Conservation (phyloP, 1,139 yeast genomes). For the Yamadazyma dendronema region DNA sequence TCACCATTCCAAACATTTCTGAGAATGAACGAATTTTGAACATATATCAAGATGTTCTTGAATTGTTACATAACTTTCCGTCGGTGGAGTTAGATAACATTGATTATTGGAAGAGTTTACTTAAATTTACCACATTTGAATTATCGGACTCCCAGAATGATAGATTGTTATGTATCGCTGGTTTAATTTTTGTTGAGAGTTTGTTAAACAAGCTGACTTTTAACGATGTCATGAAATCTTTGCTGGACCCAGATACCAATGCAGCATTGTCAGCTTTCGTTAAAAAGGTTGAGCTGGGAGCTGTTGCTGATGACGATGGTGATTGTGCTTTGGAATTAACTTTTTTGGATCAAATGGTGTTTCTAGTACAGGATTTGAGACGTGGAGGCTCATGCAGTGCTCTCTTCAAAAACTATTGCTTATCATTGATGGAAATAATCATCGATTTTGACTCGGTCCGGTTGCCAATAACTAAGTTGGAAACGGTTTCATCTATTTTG, state of each 20-base stretch:
- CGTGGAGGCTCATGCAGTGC: background rate
- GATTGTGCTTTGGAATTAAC: background rate
- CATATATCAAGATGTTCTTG: slow-evolving; percentile 6
- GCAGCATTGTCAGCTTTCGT: background rate
- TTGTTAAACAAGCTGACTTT: slow-evolving; percentile 8
- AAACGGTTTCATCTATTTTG: background rate
- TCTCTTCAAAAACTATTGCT: background rate
- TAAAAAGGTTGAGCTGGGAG: too few species aligned
- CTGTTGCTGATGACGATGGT: too few species aligned
- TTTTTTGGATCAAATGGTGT: background rate
- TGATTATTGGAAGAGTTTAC: slow-evolving; percentile 6
- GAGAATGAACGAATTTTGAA: slow-evolving; percentile 5
- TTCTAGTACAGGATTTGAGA: background rate
- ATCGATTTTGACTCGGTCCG: background rate
- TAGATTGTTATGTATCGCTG: slow-evolving; percentile 5
- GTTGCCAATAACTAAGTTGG: background rate
- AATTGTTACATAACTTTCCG: slow-evolving; percentile 27
- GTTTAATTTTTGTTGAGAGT: slow-evolving; percentile 4
- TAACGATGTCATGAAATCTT: slow-evolving; percentile 1
- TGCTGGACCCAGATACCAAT: background rate
- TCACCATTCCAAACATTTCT: background rate
- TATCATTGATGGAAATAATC: background rate
- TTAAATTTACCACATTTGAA: slow-evolving; percentile 1
- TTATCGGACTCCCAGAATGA: background rate
- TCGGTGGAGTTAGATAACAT: slow-evolving; percentile 32